phyloP scores from a whole-genome alignment of 352 stramenopile genomes.

The Blastocystis sp. region DNA sequence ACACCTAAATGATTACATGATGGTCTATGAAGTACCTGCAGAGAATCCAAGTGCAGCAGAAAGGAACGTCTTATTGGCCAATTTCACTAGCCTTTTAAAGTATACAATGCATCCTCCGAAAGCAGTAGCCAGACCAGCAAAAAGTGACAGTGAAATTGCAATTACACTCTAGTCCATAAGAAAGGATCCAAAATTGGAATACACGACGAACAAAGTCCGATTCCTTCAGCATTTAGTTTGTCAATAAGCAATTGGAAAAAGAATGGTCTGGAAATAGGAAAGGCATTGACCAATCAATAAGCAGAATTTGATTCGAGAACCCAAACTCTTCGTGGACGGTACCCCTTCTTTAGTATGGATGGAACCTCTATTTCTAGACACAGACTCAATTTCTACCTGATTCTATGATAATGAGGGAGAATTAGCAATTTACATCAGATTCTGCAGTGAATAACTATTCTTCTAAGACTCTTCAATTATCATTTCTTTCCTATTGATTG shows the following conservation, averaged over 20 bases:
- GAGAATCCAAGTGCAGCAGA: conserved; percentile 71
- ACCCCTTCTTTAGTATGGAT: not conserved
- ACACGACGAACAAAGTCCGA: no score
- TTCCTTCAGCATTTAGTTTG: no score
- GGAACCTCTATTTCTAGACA: not conserved
- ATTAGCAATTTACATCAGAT: no score
- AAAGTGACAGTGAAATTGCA: conserved; percentile 70
- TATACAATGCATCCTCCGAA: conserved; percentile 73
- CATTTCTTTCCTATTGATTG: no score
- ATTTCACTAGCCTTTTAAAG: conserved; percentile 70
- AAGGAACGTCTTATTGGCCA: conserved; percentile 70
- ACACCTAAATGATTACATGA: conserved; percentile 64
- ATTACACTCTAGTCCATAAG: conserved; percentile 22
- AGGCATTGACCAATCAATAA: not conserved
- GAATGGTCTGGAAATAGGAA: conserved; percentile 22
- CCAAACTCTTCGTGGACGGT: not conserved
- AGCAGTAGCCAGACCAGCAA: conserved; percentile 70
- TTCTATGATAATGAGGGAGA: not conserved
- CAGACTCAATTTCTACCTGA: not conserved
- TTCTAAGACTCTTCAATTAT: no score
- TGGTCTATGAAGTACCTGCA: conserved; percentile 54
- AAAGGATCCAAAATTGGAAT: not conserved
- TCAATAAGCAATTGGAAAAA: not conserved
- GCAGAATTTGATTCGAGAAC: not conserved
- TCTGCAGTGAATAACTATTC: no score